Percentiles rank a stretch among this genome's conserved stretches.
These are phyloP conservation scores for Pulveroboletus sp. DNA, from an alignment of 768 basidiomycete species.

Conservation along the genomic window DNA sequence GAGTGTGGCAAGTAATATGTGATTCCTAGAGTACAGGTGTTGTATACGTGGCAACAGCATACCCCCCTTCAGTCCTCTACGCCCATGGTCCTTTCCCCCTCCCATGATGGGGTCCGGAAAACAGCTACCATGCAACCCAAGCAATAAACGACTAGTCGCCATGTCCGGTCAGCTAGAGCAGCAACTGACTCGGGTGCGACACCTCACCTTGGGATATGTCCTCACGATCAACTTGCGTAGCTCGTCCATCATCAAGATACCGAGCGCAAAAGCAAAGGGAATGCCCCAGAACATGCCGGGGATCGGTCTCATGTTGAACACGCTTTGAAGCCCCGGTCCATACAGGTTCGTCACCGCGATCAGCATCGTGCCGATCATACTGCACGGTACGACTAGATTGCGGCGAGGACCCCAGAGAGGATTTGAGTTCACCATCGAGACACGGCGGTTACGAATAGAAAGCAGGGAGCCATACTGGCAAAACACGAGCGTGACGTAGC, in stretches of 20 bases:
- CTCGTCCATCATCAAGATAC: conserved; percentile 40
- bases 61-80: no score
- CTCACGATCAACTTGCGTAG: conserved; percentile 41
- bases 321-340: conserved; percentile 39
- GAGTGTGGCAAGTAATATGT: no score
- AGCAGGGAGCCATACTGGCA: conserved; percentile 41
- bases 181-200: no score
- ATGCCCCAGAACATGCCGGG: conserved; percentile 46
- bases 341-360: conserved; percentile 43
- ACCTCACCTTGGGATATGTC: conserved; percentile 37
- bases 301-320: conserved; percentile 41
- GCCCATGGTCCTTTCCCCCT: no score
- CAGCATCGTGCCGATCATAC: conserved; percentile 39
- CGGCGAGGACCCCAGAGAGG: conserved; percentile 44
- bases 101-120: no score
- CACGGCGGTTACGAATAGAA: conserved; percentile 40
- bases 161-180: neutral
- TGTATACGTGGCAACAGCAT: no score
- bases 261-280: conserved; percentile 41
- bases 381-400: conserved; percentile 36
- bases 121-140: conserved; percentile 20
- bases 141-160: conserved; percentile 19
- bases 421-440: conserved; percentile 40
- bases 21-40: no score
- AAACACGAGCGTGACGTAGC: conserved; percentile 46